These are phyloP conservation scores for Alternaria longipes DNA, from an alignment of 2,329 filamentous ascomycete species.

Conservation along the genomic window DNA sequence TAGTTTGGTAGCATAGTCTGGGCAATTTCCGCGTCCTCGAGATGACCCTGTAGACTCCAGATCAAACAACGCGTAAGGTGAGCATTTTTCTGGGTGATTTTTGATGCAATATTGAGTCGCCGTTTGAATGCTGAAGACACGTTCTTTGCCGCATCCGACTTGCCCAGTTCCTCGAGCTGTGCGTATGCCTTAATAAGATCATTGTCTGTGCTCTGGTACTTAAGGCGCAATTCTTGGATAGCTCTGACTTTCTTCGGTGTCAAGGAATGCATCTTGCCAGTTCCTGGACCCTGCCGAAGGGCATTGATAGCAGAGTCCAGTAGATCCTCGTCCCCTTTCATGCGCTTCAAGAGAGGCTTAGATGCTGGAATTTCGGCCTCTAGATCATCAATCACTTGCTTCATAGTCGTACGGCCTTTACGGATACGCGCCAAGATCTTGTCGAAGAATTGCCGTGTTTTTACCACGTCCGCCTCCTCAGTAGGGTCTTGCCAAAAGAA, in stretches of 20 bases:
- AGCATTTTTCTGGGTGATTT: conserved; percentile 38
- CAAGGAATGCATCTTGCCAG: conserved; percentile 9
- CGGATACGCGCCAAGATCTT: conserved; percentile 28
- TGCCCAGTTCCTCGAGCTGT: conserved; percentile 19
- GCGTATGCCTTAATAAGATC: conserved; percentile 30
- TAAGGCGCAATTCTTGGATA: conserved; percentile 22
- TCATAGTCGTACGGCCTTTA: conserved; percentile 35
- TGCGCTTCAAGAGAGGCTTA: conserved; percentile 34
- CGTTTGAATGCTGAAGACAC: conserved; percentile 27
- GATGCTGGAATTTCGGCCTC: conserved; percentile 38
- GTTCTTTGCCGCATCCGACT: conserved; percentile 13
- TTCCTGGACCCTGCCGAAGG: conserved; percentile 18
- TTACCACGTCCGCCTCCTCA: conserved; percentile 32
- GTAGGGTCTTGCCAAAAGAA: conserved; percentile 47
- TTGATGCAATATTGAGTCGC: conserved; percentile 34
- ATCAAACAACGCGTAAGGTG: conserved; percentile 40
- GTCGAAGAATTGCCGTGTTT: conserved; percentile 32
- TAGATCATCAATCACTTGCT: conserved; percentile 38
- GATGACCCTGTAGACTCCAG: conserved; percentile 40
- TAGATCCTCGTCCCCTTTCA: conserved; percentile 39
- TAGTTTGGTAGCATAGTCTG: conserved; percentile 23
- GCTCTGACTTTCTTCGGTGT: conserved; percentile 20
- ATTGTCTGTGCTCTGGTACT: conserved; percentile 29
- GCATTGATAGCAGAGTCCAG: conserved; percentile 23
- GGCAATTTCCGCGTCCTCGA: conserved; percentile 31